Conservation (phyloP, 345 rosid genomes). For the Aegle marmelos region DNA sequence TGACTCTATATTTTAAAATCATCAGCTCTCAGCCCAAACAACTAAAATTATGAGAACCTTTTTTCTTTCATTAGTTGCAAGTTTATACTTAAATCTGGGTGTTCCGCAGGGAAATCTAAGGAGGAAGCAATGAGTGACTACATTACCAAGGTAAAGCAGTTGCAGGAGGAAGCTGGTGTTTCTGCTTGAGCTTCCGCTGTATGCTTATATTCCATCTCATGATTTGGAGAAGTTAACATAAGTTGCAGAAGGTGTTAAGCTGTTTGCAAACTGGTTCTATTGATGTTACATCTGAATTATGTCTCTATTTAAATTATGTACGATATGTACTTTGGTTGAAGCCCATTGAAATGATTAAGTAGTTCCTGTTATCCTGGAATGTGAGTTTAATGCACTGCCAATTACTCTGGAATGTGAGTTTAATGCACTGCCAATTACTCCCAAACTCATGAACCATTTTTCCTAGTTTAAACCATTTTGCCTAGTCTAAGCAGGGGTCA, state of each 20-base stretch:
- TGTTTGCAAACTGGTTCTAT: not conserved
- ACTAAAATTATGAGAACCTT: not conserved
- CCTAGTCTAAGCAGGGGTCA: not conserved
- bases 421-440: not conserved
- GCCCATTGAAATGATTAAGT: not conserved
- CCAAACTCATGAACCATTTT: not conserved
- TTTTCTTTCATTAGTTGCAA: not conserved
- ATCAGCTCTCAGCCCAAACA: no score
- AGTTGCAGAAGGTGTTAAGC: not conserved
- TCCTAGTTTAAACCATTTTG: not conserved
- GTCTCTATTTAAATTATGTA: not conserved
- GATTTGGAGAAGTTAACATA: not conserved
- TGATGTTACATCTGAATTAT: not conserved
- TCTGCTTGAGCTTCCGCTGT: slow-evolving; percentile 21
- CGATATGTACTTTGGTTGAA: not conserved
- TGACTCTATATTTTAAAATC: not conserved
- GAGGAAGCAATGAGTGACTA: slow-evolving; percentile 78
- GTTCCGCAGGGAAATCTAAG: slow-evolving; percentile 51
- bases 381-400: not conserved
- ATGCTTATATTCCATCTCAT: not conserved
- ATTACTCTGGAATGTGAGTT: not conserved
- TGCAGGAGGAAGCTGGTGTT: slow-evolving; percentile 50
- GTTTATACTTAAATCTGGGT: not conserved
- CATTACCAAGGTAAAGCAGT: slow-evolving; percentile 75
- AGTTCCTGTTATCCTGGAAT: not conserved